Evolutionary conservation across 1,139 yeast species (phyloP).

Genomic region (Debaryomyces psychrophilus): DNA sequence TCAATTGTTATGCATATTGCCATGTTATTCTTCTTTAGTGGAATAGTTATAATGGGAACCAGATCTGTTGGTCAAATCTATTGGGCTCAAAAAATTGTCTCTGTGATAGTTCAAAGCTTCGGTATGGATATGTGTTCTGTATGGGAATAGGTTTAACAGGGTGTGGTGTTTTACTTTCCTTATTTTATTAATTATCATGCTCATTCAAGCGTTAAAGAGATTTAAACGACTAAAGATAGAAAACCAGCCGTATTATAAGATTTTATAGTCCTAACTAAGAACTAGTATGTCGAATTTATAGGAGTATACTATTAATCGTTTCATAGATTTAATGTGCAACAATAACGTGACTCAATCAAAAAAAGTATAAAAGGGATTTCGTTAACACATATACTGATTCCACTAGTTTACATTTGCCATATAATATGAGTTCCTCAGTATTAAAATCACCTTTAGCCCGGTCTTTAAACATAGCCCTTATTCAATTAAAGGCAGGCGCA

Average conservation of each 20-base stretch:
- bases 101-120: slow-evolving; percentile 49
- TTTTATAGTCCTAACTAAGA: no score
- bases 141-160: slow-evolving; percentile 58
- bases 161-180: slow-evolving; percentile 39
- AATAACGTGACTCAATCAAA: slow-evolving; percentile 2
- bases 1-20: slow-evolving; percentile 49
- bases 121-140: slow-evolving; percentile 65
- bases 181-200: slow-evolving; percentile 20
- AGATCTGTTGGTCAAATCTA: slow-evolving; percentile 50
- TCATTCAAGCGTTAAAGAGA: not conserved
- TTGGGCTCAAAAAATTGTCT: slow-evolving; percentile 58
- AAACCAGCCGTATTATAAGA: not conserved
- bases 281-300: no score
- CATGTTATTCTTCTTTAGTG: slow-evolving; percentile 46
- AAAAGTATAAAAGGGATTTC: slow-evolving; percentile 1
- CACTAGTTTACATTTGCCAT: not conserved
- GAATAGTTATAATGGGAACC: slow-evolving; percentile 46
- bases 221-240: not conserved
- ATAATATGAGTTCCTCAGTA: slow-evolving; percentile 21
- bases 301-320: not conserved
- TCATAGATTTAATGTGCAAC: not conserved
- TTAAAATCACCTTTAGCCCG: slow-evolving; percentile 37
- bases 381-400: no score
- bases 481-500: slow-evolving; percentile 75
- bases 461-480: slow-evolving; percentile 64